These are phyloP conservation scores for Hirschfeldia incana DNA, from an alignment of 345 rosid species.

Conservation along the genomic window DNA sequence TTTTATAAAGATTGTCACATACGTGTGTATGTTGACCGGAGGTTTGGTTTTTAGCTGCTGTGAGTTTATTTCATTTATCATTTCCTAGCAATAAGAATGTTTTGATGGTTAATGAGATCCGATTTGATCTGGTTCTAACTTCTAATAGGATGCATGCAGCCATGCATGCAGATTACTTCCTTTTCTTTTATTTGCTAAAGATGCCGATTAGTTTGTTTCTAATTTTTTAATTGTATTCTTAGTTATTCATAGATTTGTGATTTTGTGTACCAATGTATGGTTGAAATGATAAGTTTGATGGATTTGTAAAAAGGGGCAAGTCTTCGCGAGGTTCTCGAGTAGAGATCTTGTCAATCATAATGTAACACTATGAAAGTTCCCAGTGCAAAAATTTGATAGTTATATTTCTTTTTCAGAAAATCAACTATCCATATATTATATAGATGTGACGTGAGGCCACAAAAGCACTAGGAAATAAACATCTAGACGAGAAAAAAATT, in stretches of 20 bases:
- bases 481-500: neutral
- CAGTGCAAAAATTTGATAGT: constrained; percentile 5
- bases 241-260: neutral
- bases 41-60: constrained; percentile 32
- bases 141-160: neutral
- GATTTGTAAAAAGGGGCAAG: neutral
- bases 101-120: neutral
- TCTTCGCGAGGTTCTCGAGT: constrained; percentile 32
- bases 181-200: neutral
- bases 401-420: too few species aligned
- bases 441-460: constrained; percentile 2
- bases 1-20: constrained; percentile 16
- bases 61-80: constrained; percentile 8
- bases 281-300: too few species aligned
- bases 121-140: neutral
- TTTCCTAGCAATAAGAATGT: constrained; percentile 8
- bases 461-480: neutral
- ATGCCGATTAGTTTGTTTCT: neutral
- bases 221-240: neutral
- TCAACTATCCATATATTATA: neutral
- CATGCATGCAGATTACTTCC: neutral
- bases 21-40: constrained; percentile 22
- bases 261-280: neutral
- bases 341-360: constrained; percentile 34
- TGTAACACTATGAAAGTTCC: neutral